These are phyloP conservation scores for Colletotrichum sp. DNA, from an alignment of 2,329 filamentous ascomycete species.

Conservation along the genomic window DNA sequence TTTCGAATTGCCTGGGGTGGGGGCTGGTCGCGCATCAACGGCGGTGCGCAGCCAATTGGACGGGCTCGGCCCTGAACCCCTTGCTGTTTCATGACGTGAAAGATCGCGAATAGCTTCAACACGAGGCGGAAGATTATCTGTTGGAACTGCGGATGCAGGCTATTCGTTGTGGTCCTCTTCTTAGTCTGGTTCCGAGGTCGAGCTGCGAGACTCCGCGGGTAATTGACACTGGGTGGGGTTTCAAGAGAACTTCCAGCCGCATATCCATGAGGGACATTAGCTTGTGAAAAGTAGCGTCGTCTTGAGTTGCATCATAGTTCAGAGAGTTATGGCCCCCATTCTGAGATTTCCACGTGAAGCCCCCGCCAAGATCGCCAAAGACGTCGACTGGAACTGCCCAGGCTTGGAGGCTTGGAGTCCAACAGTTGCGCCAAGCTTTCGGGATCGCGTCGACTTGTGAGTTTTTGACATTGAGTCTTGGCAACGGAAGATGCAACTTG, in stretches of 20 bases:
- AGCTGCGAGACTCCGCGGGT: background rate
- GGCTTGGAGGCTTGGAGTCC: background rate
- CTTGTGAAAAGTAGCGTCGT: background rate
- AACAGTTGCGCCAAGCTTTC: background rate
- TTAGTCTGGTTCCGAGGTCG: fast-evolving
- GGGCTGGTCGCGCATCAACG: background rate
- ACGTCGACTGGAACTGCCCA: background rate
- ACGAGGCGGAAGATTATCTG: background rate
- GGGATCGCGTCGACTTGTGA: background rate
- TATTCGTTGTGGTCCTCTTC: background rate
- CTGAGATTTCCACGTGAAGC: background rate
- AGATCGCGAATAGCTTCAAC: background rate
- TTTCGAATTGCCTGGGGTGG: constrained; percentile 2
- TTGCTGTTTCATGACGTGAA: background rate
- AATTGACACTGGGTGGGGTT: background rate
- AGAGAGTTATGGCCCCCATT: background rate
- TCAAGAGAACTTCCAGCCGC: background rate
- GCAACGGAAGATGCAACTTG: background rate
- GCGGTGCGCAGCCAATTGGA: background rate
- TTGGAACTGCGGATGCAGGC: background rate
- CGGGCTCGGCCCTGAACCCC: background rate
- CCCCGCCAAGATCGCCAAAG: background rate
- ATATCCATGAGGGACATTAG: background rate
- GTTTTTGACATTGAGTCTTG: background rate
- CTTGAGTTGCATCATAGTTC: background rate